These are phyloP conservation scores for Scleroderma bovista DNA, from an alignment of 768 basidiomycete species.

Conservation along the genomic window DNA sequence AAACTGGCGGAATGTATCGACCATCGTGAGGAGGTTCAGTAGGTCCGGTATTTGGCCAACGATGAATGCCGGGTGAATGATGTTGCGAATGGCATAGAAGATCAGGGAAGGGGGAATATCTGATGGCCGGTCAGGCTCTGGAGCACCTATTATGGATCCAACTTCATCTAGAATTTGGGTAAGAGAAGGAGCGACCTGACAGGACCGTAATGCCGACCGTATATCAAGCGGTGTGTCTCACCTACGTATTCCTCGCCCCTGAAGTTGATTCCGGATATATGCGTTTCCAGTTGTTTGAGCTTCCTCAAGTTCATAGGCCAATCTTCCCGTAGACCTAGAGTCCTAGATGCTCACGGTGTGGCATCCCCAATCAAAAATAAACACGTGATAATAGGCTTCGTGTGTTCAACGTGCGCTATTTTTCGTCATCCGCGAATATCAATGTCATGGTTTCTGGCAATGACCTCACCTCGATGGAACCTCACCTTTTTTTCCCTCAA, in stretches of 20 bases:
- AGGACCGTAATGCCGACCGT: not conserved
- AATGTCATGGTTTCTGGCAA: too few species aligned
- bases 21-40: constrained; percentile 15
- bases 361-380: too few species aligned
- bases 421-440: too few species aligned
- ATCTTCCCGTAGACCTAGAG: too few species aligned
- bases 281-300: not conserved
- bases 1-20: constrained; percentile 21
- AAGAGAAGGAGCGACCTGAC: not conserved
- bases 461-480: too few species aligned
- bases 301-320: not conserved
- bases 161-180: constrained; percentile 2
- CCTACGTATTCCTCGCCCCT: not conserved
- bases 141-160: not conserved
- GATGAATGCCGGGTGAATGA: constrained; percentile 23
- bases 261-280: not conserved
- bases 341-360: too few species aligned
- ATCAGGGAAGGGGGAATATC: constrained; percentile 13
- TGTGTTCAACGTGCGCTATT: too few species aligned
- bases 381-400: too few species aligned
- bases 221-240: constrained; percentile 2
- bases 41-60: constrained; percentile 28
- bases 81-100: constrained; percentile 25
- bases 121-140: not conserved
- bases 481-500: too few species aligned